A percentile compares a stretch with the other conserved stretches of the same genome.
Conservation (phyloP, 2,329 filamentous ascomycete species). For the Aspergillus luchuensis region DNA sequence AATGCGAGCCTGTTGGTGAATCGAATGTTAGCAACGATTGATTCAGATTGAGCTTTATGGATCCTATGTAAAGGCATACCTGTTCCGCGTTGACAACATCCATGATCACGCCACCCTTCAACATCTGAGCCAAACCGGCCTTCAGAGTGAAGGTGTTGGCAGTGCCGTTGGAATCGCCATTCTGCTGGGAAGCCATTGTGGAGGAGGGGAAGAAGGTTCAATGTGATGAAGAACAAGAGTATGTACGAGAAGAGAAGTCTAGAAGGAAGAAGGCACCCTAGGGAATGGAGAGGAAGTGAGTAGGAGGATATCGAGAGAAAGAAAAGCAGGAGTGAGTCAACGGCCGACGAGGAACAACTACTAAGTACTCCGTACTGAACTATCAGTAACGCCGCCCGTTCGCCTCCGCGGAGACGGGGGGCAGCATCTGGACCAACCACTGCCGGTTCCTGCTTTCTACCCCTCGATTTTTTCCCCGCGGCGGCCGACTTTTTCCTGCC, state of each 20-base stretch:
- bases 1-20: slow-evolving; percentile 71
- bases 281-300: background rate
- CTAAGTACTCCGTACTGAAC: background rate
- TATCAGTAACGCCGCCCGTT: background rate
- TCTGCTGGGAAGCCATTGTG: slow-evolving; percentile 40
- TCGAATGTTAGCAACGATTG: background rate
- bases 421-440: background rate
- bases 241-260: slow-evolving; percentile 8
- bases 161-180: slow-evolving; percentile 32
- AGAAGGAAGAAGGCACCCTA: slow-evolving; percentile 5
- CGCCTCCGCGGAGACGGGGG: background rate
- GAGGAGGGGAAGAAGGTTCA: background rate
- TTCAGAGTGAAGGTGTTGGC: slow-evolving; percentile 79
- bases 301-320: background rate
- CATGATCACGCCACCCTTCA: slow-evolving; percentile 99
- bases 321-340: slow-evolving; percentile 13
- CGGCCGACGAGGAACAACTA: slow-evolving; percentile 7
- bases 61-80: slow-evolving; percentile 42
- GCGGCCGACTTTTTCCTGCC: slow-evolving; percentile 23
- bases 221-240: background rate
- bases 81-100: slow-evolving; percentile 92
- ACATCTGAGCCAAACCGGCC: slow-evolving; percentile 92
- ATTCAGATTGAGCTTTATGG: background rate
- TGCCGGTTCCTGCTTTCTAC: background rate
- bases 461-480: background rate